Evolutionary conservation across 768 basidiomycete species (phyloP).

Genomic region (Baorangia bicolor): DNA sequence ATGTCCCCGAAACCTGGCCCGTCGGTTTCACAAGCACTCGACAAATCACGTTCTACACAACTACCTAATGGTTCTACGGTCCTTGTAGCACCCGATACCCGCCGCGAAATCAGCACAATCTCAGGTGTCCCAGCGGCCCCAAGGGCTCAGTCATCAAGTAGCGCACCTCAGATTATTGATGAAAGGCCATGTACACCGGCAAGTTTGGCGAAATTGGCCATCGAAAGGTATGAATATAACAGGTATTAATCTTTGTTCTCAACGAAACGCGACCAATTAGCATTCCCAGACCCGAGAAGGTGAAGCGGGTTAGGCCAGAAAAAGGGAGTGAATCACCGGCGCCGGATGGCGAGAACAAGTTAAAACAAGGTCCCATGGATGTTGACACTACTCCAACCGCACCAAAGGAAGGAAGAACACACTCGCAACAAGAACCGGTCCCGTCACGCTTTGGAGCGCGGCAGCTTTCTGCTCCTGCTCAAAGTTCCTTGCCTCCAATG

Average conservation of each 20-base stretch:
- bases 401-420: slow-evolving; percentile 28
- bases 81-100: slow-evolving; percentile 33
- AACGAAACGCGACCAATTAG: slow-evolving; percentile 35
- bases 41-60: slow-evolving; percentile 31
- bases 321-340: slow-evolving; percentile 37
- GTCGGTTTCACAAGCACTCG: slow-evolving; percentile 32
- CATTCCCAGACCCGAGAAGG: slow-evolving; percentile 77
- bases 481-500: slow-evolving; percentile 13
- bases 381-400: slow-evolving; percentile 26
- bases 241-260: neutral
- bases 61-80: slow-evolving; percentile 42
- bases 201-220: slow-evolving; percentile 52
- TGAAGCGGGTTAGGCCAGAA: slow-evolving; percentile 53
- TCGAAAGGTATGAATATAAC: slow-evolving; percentile 55
- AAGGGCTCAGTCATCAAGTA: slow-evolving; percentile 49
- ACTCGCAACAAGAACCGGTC: slow-evolving; percentile 18
- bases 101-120: slow-evolving; percentile 32
- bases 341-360: slow-evolving; percentile 30
- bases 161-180: slow-evolving; percentile 20
- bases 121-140: slow-evolving; percentile 45
- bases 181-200: slow-evolving; percentile 34
- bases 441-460: slow-evolving; percentile 24
- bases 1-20: slow-evolving; percentile 28
- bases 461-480: slow-evolving; percentile 13
- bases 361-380: slow-evolving; percentile 37